Conservation (phyloP, 73 alveolate species). For the Blepharisma japonicum region DNA sequence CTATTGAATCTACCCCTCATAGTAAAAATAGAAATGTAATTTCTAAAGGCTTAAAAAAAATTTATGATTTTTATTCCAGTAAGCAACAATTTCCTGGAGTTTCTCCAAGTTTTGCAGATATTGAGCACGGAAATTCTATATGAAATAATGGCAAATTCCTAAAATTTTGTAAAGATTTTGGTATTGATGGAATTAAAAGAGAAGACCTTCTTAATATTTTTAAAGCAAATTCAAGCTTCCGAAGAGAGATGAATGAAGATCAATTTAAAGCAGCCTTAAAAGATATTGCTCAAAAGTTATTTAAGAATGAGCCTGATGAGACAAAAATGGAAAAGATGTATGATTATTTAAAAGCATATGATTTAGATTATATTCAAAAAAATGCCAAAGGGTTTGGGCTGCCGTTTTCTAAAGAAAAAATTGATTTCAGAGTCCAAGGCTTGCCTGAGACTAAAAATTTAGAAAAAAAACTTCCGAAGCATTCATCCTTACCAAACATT, state of each 20-base stretch:
- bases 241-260: slow-evolving; percentile 8
- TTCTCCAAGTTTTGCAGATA: no score
- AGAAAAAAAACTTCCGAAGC: no score
- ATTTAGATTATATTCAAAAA: not conserved
- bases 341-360: not conserved
- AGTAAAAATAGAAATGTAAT: no score
- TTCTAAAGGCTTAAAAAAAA: no score
- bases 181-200: not conserved
- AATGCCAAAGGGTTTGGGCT: not conserved
- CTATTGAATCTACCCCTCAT: no score
- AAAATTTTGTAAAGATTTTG: slow-evolving; percentile 8
- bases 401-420: slow-evolving; percentile 19
- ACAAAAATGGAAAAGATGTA: not conserved
- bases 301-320: not conserved
- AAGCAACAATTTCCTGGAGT: no score
- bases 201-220: not conserved
- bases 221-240: not conserved
- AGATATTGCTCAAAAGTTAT: slow-evolving; percentile 1
- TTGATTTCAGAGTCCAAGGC: not conserved
- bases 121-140: no score
- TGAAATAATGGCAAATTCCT: not conserved
- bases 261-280: slow-evolving; percentile 11
- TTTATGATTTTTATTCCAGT: no score
- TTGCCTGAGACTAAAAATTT: no score
- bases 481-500: no score